Conservation (phyloP, 306 rosid genomes). For the Adenanthera pavonina region DNA sequence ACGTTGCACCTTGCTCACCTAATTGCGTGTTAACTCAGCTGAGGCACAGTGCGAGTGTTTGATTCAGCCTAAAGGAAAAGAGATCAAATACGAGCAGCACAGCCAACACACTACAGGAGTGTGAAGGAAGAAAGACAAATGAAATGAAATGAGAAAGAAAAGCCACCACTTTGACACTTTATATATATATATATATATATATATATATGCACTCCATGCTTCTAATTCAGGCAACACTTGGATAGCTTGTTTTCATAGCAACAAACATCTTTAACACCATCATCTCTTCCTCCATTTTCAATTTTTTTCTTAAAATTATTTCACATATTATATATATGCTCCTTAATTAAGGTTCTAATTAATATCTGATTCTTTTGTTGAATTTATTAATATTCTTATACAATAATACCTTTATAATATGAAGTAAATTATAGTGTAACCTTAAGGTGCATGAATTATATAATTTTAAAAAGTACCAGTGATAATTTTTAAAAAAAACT, state of each 20-base stretch:
- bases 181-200: too few relatives aligned
- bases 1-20: slow-evolving; percentile 45
- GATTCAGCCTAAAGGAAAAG: slow-evolving; percentile 4
- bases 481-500: not conserved
- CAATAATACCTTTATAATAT: not conserved
- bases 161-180: not conserved
- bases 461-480: not conserved
- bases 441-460: not conserved
- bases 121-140: slow-evolving; percentile 34
- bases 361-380: not conserved
- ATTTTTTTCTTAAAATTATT: too few relatives aligned
- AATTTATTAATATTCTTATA: not conserved
- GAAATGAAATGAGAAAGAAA: not conserved
- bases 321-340: not conserved
- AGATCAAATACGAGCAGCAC: not conserved
- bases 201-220: not conserved
- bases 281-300: not conserved
- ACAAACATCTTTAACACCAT: slow-evolving; percentile 3
- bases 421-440: not conserved
- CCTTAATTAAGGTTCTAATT: not conserved
- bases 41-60: slow-evolving; percentile 15
- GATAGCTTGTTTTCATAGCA: slow-evolving; percentile 22
- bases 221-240: slow-evolving; percentile 21
- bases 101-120: slow-evolving; percentile 35
- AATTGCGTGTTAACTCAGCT: slow-evolving; percentile 26